Base-by-base conservation (phyloP, 2,329 filamentous ascomycete genomes). In the Fusarium poae region DNA sequence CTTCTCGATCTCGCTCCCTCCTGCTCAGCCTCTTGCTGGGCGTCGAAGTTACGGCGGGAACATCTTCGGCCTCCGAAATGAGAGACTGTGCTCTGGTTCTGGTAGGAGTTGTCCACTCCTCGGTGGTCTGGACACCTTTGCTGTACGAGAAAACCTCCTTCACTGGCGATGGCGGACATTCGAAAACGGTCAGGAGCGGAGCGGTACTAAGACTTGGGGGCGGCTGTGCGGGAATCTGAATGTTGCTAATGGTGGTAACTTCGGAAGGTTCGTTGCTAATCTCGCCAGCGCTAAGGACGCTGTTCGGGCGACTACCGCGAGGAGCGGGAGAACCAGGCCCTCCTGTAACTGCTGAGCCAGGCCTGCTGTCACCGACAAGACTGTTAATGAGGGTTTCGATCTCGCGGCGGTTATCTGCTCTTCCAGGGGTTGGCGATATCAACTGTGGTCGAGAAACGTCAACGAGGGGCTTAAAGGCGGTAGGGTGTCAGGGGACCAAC, bases 61-160 rank as follows among this genome's bases (percentile, higher is more conserved):
- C 76, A 39, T 88, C 87, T 23, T 91, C 91, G 30, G 85, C 84
- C 30, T 94, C 91, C 18, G 89, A 89, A 20, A 76, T 60, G 15
- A 76, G 70, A 18, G 79, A 81, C 29, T 79, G 76, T 16, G 79
- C 75, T 64, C 79, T 76, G 1, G 85, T 81, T 32, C 85, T 83
- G 34, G 84, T 82, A 29, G 86, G 82, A 58, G 84, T 82, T 20
- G 85, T 83, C 88, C 92, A 92, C 67, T 91, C 89, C 74, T 93
- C 91, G 23, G 91, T 89, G 18, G 96, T 97, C 80, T 99, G 97
- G 23, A 98, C 94, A 57, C 90, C 94, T 82, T 97, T 98, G 85
- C 92, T 98, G 84, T 99, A 99, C 54, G 94, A 97, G 76, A 97
- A 94, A 62, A 97, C 85, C 79, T 99, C 96, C 69, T 91, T 88